These are phyloP conservation scores for Lasiodiplodia sp. DNA, from an alignment of 2,329 filamentous ascomycete species.

Conservation along the genomic window DNA sequence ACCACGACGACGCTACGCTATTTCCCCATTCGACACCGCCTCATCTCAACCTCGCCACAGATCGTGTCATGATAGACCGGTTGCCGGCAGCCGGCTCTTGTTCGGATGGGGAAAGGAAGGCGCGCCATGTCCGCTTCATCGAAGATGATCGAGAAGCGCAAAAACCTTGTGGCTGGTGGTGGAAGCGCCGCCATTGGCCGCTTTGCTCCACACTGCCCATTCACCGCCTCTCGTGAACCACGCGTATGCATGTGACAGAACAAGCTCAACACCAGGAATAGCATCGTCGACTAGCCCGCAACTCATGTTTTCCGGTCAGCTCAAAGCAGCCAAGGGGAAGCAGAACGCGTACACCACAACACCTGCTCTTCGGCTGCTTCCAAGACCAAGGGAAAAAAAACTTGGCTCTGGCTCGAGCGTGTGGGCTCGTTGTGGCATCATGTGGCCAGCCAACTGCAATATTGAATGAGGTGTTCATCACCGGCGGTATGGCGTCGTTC, in stretches of 20 bases:
- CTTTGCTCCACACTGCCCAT: not conserved
- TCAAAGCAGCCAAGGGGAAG: not conserved
- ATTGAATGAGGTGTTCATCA: too few species aligned
- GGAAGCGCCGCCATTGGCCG: not conserved
- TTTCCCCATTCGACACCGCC: conserved; percentile 25
- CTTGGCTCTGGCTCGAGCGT: not conserved
- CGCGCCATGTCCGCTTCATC: not conserved
- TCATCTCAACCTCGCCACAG: not conserved
- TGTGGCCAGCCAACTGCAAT: not conserved
- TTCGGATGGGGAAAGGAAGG: not conserved
- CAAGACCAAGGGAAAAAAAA: not conserved
- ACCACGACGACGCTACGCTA: not conserved
- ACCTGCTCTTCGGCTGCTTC: not conserved
- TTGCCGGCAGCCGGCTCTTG: not conserved
- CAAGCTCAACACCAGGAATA: not conserved
- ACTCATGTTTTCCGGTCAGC: conserved; percentile 16
- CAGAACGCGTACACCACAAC: not conserved
- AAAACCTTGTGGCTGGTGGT: not conserved
- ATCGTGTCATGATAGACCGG: not conserved
- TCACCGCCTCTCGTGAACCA: not conserved
- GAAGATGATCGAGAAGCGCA: not conserved
- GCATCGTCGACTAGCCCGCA: not conserved
- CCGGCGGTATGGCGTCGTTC: not conserved
- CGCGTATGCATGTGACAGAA: not conserved
- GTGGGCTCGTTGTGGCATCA: not conserved